phyloP scores from a whole-genome alignment of 306 rosid species.

The Delonix regia region DNA sequence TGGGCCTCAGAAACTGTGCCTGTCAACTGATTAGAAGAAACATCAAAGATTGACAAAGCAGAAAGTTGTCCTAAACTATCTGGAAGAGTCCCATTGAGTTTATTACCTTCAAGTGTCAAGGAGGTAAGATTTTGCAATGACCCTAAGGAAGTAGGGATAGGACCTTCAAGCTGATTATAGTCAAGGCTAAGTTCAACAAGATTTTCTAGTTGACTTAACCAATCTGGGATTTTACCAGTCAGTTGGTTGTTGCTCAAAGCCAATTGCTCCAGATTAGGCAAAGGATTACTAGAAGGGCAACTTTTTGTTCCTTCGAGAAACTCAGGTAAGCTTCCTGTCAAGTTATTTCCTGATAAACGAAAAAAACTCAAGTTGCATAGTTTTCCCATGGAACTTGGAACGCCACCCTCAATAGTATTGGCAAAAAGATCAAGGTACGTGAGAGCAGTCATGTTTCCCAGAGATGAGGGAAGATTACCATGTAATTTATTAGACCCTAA shows the following conservation, averaged over 20 bases:
- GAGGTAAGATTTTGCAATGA: conserved; percentile 30
- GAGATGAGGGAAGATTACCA: conserved; percentile 44
- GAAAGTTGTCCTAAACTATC: conserved; percentile 51
- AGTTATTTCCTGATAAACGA: conserved; percentile 23
- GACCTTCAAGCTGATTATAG: conserved; percentile 43
- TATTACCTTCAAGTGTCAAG: conserved; percentile 31
- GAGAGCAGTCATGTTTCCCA: conserved; percentile 55
- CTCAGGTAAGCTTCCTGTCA: conserved; percentile 45
- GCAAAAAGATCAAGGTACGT: not conserved
- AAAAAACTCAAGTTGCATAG: conserved; percentile 33
- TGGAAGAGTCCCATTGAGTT: conserved; percentile 51
- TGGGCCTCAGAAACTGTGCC: conserved; percentile 48
- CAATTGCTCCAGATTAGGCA: conserved; percentile 29
- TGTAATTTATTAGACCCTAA: conserved; percentile 34
- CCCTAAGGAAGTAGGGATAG: conserved; percentile 37
- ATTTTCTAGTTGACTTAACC: conserved; percentile 46
- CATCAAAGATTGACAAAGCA: conserved; percentile 29
- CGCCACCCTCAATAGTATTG: conserved; percentile 40
- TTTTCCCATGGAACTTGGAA: conserved; percentile 47
- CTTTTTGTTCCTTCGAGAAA: conserved; percentile 37
- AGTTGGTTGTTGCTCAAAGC: conserved; percentile 30
- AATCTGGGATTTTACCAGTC: conserved; percentile 44
- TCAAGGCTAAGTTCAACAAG: conserved; percentile 24
- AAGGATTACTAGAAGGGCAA: conserved; percentile 22
- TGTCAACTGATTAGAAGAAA: conserved; percentile 49